Evolutionary conservation across 306 rosid genomes (phyloP).

Genomic region (Cicer yamashitae): DNA sequence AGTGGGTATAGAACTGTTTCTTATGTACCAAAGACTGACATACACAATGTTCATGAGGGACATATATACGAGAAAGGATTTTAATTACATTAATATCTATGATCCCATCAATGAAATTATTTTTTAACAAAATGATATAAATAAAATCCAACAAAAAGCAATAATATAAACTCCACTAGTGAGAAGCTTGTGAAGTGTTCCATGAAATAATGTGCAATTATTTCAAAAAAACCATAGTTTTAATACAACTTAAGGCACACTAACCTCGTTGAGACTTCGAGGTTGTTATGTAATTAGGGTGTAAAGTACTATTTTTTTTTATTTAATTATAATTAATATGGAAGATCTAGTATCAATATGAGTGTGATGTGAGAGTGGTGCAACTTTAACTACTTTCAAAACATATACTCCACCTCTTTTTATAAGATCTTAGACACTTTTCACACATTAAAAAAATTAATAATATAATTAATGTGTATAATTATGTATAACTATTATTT

Average conservation of each 20-base stretch:
- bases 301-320: conserved; percentile 2
- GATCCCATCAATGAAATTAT: background rate
- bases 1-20: conserved; percentile 10
- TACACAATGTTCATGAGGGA: conserved; percentile 24
- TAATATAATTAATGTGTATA: no score
- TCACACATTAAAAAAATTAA: no score
- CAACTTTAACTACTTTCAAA: conserved; percentile 12
- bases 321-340: background rate
- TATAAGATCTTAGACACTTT: no score
- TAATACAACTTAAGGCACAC: conserved; percentile 30
- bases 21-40: conserved; percentile 40
- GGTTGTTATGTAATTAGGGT: background rate
- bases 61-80: background rate
- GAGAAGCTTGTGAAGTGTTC: conserved; percentile 27
- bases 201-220: conserved; percentile 40
- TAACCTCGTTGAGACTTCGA: no score
- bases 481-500: no score
- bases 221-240: background rate
- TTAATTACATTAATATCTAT: background rate
- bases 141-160: no score
- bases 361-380: conserved; percentile 16
- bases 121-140: no score
- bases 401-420: background rate
- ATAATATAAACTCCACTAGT: background rate
- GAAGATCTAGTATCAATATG: conserved; percentile 11